These are phyloP conservation scores for Pharnaceum exiguum DNA, from an alignment of 148 eudicot genomes.

Conservation along the genomic window DNA sequence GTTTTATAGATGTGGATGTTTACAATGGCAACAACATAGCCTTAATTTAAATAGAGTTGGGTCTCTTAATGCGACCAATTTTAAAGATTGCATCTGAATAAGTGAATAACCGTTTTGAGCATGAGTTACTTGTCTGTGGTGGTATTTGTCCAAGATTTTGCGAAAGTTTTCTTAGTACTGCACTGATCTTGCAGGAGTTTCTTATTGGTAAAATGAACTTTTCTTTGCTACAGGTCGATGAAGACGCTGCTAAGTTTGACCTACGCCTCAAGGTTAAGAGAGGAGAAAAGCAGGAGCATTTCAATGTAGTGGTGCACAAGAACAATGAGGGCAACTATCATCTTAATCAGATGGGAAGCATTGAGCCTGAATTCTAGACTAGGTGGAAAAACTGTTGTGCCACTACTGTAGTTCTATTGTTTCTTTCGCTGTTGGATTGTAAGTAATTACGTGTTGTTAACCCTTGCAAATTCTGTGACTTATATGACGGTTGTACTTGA, in stretches of 20 bases:
- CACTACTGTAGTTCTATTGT: too few species aligned
- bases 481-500: too few species aligned
- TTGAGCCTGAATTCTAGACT: slow-evolving; percentile 20
- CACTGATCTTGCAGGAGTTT: too few species aligned
- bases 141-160: too few species aligned
- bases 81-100: too few species aligned
- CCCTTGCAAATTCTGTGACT: not conserved
- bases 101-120: too few species aligned
- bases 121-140: too few species aligned
- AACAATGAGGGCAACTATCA: slow-evolving; percentile 56
- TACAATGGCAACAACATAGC: too few species aligned
- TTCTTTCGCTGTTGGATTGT: slow-evolving; percentile 1
- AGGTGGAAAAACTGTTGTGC: not conserved
- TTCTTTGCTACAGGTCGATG: slow-evolving; percentile 37
- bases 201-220: not conserved
- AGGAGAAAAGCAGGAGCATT: slow-evolving; percentile 71
- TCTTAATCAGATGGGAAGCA: slow-evolving; percentile 55
- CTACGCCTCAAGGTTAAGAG: slow-evolving; percentile 74
- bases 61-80: too few species aligned
- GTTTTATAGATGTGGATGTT: too few species aligned
- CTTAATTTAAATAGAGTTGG: too few species aligned
- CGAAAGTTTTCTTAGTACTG: too few species aligned
- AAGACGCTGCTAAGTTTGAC: slow-evolving; percentile 55
- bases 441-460: not conserved
- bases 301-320: slow-evolving; percentile 88